Conservation (phyloP, 2,329 filamentous ascomycete species). For the Botrytis fragariae region DNA sequence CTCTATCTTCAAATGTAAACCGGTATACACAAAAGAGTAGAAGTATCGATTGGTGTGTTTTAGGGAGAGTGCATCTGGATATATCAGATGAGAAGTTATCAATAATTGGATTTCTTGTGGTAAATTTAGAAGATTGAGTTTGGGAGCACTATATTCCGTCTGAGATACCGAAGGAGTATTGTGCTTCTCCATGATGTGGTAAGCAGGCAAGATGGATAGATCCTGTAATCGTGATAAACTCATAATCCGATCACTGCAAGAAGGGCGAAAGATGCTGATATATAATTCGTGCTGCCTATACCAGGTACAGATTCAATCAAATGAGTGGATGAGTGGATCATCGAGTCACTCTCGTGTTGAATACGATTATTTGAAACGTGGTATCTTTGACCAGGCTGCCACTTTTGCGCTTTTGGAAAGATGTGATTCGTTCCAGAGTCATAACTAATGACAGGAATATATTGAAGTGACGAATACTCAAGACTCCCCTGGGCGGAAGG, state of each 20-base stretch:
- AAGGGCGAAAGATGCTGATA: background rate
- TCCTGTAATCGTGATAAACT: background rate
- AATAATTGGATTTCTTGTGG: constrained; percentile 67
- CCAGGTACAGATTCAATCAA: background rate
- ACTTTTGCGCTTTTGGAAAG: background rate
- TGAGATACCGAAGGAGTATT: background rate
- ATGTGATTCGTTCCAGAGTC: background rate
- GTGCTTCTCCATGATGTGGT: background rate
- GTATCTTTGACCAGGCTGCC: constrained; percentile 8
- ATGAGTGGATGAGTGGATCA: background rate
- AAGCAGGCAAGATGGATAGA: background rate
- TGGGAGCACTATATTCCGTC: background rate
- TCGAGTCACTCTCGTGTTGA: background rate
- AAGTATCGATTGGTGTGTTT: constrained; percentile 66
- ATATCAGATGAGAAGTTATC: constrained; percentile 59
- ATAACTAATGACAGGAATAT: background rate
- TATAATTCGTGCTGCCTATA: background rate
- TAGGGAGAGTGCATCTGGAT: constrained; percentile 68
- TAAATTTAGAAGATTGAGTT: constrained; percentile 38
- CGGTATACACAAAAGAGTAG: constrained; percentile 63
- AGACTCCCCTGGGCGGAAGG: background rate
- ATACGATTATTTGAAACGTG: constrained; percentile 7
- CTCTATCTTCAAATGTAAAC: constrained; percentile 61
- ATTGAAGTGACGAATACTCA: background rate
- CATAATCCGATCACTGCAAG: background rate